These are phyloP conservation scores for Tetrapisispora pingtungensis DNA, from an alignment of 805 yeast genomes.

Conservation along the genomic window DNA sequence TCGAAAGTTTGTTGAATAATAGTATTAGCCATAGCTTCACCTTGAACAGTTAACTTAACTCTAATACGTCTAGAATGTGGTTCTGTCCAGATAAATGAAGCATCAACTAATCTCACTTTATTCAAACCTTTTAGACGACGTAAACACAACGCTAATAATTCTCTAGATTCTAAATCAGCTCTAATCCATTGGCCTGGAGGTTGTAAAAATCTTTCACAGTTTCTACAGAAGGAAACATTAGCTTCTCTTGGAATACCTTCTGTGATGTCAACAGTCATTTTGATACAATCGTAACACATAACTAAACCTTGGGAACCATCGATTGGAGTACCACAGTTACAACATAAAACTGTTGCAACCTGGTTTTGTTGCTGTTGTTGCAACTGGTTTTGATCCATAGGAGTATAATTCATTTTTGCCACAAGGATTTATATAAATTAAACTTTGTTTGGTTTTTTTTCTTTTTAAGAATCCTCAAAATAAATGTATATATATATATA, in stretches of 20 bases:
- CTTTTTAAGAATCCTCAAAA: no score
- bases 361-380: constrained; percentile 27
- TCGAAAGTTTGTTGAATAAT: constrained; percentile 90
- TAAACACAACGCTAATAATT: constrained; percentile 80
- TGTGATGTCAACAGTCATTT: constrained; percentile 85
- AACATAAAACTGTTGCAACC: constrained; percentile 85
- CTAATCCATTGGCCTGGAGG: constrained; percentile 93
- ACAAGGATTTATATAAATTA: background rate
- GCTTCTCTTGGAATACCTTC: constrained; percentile 93
- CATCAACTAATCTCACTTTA: constrained; percentile 82
- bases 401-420: constrained; percentile 29
- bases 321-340: constrained; percentile 97
- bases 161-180: constrained; percentile 87
- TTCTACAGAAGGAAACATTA: constrained; percentile 85
- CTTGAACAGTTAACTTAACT: constrained; percentile 87
- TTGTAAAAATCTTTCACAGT: constrained; percentile 90
- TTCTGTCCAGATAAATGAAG: constrained; percentile 96
- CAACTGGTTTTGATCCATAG: constrained; percentile 25
- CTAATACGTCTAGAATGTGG: constrained; percentile 95
- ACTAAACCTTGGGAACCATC: constrained; percentile 90
- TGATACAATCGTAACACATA: constrained; percentile 96
- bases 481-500: no score
- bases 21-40: constrained; percentile 88
- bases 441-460: no score
- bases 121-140: constrained; percentile 80